Evolutionary conservation across 768 basidiomycete genomes (phyloP).

Genomic region (Pleurotus tuber-regium): DNA sequence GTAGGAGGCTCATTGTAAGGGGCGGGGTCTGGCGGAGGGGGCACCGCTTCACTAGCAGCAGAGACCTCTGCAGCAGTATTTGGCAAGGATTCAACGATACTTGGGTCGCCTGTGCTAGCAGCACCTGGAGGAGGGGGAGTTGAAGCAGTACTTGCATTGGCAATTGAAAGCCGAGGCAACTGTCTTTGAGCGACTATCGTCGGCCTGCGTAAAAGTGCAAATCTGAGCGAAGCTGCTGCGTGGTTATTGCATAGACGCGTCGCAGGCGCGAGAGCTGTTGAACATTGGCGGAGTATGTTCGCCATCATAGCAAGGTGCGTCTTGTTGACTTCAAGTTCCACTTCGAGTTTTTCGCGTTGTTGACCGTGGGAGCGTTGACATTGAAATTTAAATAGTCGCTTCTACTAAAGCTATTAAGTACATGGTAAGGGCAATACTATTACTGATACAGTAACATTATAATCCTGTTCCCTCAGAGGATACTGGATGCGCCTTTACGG

Average conservation of each 20-base stretch:
- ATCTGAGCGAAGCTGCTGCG: background rate
- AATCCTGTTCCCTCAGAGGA: background rate
- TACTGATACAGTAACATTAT: background rate
- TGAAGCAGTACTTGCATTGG: conserved; percentile 11
- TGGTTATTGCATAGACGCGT: background rate
- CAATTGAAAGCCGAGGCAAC: background rate
- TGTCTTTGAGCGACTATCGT: background rate
- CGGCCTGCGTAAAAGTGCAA: background rate
- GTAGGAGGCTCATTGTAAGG: conserved; percentile 31
- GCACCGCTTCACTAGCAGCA: background rate
- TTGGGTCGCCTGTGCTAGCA: conserved; percentile 14
- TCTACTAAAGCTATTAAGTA: no score
- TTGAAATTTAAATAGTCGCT: no score
- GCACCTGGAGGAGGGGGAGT: background rate
- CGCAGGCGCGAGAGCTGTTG: background rate
- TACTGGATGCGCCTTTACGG: conserved; percentile 11
- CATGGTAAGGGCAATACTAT: background rate
- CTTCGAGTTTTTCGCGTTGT: no score
- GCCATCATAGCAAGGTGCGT: no score
- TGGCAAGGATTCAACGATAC: background rate
- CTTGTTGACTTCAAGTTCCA: no score
- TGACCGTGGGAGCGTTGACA: no score
- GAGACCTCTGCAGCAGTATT: conserved; percentile 8
- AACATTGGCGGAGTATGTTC: background rate
- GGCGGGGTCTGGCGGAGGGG: conserved; percentile 5